phyloP scores from a whole-genome alignment of 306 rosid genomes.

The Cercis canadensis region DNA sequence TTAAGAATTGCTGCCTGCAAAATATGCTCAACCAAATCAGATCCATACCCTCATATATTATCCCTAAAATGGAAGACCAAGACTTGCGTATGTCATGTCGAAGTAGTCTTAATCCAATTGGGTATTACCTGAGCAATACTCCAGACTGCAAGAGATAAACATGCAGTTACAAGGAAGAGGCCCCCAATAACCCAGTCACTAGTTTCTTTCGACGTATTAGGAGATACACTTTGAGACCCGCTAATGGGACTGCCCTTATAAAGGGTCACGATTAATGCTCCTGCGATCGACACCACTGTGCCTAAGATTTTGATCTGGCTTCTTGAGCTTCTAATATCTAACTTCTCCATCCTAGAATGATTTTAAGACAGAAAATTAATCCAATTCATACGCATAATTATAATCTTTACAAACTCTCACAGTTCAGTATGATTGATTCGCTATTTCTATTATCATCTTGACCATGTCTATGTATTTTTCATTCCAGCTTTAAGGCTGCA shows the following conservation, averaged over 20 bases:
- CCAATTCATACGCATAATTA: background rate
- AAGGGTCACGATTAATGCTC: constrained; percentile 55
- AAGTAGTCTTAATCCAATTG: background rate
- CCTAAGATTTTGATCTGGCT: constrained; percentile 51
- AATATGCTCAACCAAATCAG: constrained; percentile 34
- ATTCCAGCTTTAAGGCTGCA: constrained; percentile 4
- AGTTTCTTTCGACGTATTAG: constrained; percentile 30
- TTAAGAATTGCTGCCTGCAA: constrained; percentile 65
- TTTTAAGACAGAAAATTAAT: constrained; percentile 19
- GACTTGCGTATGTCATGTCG: background rate
- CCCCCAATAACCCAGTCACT: constrained; percentile 66
- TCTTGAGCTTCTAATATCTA: constrained; percentile 45
- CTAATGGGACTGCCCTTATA: constrained; percentile 58
- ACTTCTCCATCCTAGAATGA: constrained; percentile 51
- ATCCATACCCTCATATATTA: constrained; percentile 12
- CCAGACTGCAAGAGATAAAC: constrained; percentile 51
- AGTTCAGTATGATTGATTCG: background rate
- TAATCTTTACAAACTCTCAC: background rate
- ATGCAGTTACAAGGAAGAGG: constrained; percentile 53
- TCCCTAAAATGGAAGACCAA: background rate
- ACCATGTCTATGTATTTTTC: background rate
- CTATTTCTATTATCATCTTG: background rate
- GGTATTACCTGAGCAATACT: constrained; percentile 56
- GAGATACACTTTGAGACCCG: constrained; percentile 1
- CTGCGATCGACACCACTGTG: constrained; percentile 49